These are phyloP conservation scores for Neurospora sp. DNA, from an alignment of 495 filamentous ascomycete species.

Conservation along the genomic window DNA sequence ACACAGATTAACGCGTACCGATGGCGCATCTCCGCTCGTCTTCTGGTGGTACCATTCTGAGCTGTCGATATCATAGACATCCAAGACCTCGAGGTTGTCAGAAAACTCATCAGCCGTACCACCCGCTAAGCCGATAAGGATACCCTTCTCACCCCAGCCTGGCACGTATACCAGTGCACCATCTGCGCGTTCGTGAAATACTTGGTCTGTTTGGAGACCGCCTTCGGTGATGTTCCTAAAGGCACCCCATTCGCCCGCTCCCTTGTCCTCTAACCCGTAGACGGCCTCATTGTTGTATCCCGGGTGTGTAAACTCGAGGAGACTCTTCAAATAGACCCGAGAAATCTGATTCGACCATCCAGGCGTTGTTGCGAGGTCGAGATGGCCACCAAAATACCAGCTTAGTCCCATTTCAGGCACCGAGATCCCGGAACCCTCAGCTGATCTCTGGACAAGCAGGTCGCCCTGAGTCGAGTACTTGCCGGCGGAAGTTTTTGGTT, in stretches of 20 bases:
- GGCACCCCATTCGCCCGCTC: constrained; percentile 43
- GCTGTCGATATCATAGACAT: constrained; percentile 68
- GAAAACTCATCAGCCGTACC: constrained; percentile 51
- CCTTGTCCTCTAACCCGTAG: constrained; percentile 34
- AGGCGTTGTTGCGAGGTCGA: constrained; percentile 55
- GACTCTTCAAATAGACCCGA: constrained; percentile 58
- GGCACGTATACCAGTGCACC: constrained; percentile 62
- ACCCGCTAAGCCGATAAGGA: constrained; percentile 60
- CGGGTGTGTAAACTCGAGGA: constrained; percentile 67
- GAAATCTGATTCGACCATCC: constrained; percentile 56
- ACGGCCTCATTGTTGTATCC: constrained; percentile 52
- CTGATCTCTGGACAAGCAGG: constrained; percentile 48
- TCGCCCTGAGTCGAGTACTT: constrained; percentile 45
- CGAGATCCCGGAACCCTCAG: constrained; percentile 61
- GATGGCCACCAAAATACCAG: constrained; percentile 69
- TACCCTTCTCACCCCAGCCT: constrained; percentile 58
- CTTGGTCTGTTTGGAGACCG: constrained; percentile 50
- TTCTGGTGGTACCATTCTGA: constrained; percentile 71
- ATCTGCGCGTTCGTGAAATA: constrained; percentile 63
- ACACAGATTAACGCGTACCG: constrained; percentile 63
- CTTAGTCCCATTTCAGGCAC: constrained; percentile 56
- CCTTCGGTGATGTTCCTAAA: constrained; percentile 65
- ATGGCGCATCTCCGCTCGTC: constrained; percentile 51
- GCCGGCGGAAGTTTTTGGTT: constrained; percentile 46
- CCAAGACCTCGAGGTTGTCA: constrained; percentile 61